Percentiles rank a stretch among this genome's conserved stretches.
Conservation (phyloP, 139 green algal genomes). For the Zygnema cylindricum region DNA sequence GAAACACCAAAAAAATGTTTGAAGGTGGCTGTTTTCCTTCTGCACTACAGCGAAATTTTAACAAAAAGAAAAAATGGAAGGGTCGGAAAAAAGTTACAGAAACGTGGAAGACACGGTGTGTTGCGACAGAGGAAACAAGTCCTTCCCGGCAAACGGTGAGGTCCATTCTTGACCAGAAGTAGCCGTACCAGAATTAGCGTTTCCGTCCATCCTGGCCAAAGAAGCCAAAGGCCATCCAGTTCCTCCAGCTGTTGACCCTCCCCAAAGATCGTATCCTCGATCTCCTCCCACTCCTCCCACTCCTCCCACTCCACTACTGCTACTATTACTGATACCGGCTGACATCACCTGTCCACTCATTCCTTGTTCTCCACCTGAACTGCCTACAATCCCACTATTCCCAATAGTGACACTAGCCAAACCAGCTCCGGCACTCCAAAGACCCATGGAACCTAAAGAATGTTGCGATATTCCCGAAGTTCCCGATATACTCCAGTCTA, state of each 20-base stretch:
- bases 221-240: neutral
- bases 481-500: conserved; percentile 3
- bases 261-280: conserved; percentile 8
- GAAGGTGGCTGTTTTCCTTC: neutral
- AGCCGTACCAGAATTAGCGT: neutral
- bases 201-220: neutral
- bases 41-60: neutral
- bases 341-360: neutral
- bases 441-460: neutral
- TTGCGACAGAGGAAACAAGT: conserved; percentile 41
- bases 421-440: neutral
- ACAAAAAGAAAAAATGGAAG: neutral
- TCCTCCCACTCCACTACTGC: neutral
- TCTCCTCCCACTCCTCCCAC: no score
- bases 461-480: neutral
- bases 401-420: neutral
- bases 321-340: neutral
- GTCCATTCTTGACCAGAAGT: conserved; percentile 44
- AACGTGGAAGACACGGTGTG: neutral
- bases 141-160: conserved; percentile 52
- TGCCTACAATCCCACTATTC: neutral
- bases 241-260: neutral
- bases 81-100: neutral
- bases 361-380: neutral
- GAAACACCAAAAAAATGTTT: neutral